A percentile compares a stretch with the other conserved stretches of the same genome.
Evolutionary conservation across 2,329 filamentous ascomycete species (phyloP).

Genomic region (Trichoderma polysporum): DNA sequence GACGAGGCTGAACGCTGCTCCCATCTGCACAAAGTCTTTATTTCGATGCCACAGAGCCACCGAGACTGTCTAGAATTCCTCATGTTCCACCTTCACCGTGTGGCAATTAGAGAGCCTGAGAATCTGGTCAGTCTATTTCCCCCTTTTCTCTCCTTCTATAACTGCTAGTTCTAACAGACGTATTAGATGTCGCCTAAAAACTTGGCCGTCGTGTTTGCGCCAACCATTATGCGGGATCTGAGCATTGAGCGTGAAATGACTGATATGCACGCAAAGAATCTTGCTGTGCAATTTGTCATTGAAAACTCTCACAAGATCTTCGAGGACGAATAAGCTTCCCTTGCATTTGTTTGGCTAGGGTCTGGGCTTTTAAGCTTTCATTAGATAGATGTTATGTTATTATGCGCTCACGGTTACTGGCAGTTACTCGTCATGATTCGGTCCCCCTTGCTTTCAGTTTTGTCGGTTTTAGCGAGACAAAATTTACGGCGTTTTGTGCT

Average conservation of each 20-base stretch:
- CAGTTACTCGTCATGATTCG: constrained; percentile 3
- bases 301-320: constrained; percentile 88
- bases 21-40: constrained; percentile 71
- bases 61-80: constrained; percentile 89
- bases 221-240: constrained; percentile 91
- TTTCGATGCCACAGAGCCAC: constrained; percentile 78
- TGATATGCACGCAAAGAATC: constrained; percentile 91
- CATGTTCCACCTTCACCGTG: constrained; percentile 86
- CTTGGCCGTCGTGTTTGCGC: constrained; percentile 93
- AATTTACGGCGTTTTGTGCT: constrained; percentile 12
- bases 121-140: constrained; percentile 66
- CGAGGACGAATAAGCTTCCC: constrained; percentile 40
- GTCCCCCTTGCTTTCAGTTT: constrained; percentile 6
- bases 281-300: constrained; percentile 87
- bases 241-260: constrained; percentile 93
- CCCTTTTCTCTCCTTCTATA: not conserved
- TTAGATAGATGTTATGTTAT: not conserved
- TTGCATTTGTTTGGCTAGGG: not conserved
- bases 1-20: constrained; percentile 66
- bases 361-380: not conserved
- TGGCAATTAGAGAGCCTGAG: constrained; percentile 77
- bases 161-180: constrained; percentile 22
- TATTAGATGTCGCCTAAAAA: constrained; percentile 91
- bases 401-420: constrained; percentile 1
- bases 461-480: constrained; percentile 13